Conservation (phyloP, 2,329 filamentous ascomycete genomes). For the Penicillium sp. region DNA sequence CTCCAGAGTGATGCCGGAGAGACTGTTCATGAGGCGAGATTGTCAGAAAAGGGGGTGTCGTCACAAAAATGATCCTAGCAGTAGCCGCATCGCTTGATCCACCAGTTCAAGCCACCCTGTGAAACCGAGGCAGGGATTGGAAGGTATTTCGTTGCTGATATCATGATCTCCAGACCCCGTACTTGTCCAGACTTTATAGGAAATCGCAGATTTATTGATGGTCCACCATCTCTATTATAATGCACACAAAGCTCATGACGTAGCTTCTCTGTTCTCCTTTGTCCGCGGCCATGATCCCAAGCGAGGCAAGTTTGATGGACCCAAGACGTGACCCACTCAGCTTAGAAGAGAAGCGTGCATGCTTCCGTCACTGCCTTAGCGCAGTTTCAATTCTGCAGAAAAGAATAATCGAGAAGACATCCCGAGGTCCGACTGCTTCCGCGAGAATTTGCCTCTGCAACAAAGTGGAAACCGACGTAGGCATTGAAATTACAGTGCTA, state of each 20-base stretch:
- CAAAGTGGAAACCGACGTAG: neutral
- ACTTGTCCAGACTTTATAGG: neutral
- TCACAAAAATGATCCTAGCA: neutral
- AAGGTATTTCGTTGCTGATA: neutral
- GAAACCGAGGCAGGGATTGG: neutral
- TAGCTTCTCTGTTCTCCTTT: neutral
- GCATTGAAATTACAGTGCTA: too few relatives aligned
- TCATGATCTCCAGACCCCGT: neutral
- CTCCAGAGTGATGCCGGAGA: neutral
- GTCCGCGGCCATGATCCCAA: neutral
- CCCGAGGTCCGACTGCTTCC: neutral
- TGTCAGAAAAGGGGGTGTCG: neutral
- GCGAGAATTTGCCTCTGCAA: neutral
- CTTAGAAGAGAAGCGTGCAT: neutral
- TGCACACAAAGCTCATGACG: neutral
- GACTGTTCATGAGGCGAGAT: neutral
- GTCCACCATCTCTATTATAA: neutral
- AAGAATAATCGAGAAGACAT: neutral
- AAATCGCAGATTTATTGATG: neutral
- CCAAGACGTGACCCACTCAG: neutral
- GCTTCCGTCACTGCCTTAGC: neutral
- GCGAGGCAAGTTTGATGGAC: neutral
- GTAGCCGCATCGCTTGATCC: neutral
- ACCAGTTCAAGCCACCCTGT: neutral
- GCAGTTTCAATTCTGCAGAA: slow-evolving; percentile 8